Percentiles rank a stretch among this genome's conserved stretches.
These are phyloP conservation scores for Syzygium jambos DNA, from an alignment of 345 rosid genomes.

Conservation along the genomic window DNA sequence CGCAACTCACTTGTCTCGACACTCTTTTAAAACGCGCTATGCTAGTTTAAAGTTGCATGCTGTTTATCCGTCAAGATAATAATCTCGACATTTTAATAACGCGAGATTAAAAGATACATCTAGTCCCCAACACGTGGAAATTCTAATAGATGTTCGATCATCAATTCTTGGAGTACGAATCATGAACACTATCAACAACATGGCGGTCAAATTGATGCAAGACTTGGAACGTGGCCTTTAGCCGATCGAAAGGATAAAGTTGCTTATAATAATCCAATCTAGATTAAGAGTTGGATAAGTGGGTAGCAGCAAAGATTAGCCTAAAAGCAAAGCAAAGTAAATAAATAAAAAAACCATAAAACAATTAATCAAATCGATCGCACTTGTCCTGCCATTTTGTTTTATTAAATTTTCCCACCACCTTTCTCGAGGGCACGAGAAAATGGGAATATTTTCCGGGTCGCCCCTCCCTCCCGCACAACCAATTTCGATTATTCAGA, in stretches of 20 bases:
- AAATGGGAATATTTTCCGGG: background rate
- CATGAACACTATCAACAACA: background rate
- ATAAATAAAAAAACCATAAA: background rate
- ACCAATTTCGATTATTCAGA: background rate
- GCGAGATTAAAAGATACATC: background rate
- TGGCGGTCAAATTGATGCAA: background rate
- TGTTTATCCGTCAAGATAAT: background rate
- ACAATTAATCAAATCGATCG: background rate
- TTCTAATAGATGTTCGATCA: background rate
- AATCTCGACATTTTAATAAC: background rate
- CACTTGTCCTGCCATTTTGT: background rate
- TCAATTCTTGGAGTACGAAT: background rate
- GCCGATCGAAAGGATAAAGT: background rate
- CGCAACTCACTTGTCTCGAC: background rate
- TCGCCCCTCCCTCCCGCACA: background rate
- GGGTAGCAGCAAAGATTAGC: background rate
- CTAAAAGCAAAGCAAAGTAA: background rate
- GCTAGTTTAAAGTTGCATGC: background rate
- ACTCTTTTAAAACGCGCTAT: accelerated
- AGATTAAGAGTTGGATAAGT: background rate
- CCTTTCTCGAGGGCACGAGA: background rate
- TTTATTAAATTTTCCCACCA: background rate
- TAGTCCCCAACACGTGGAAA: background rate
- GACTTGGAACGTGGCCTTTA: background rate
- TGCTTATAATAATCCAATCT: background rate